Evolutionary conservation across 2,329 filamentous ascomycete species (phyloP).

Genomic region (Dendrostoma leiphaemia): DNA sequence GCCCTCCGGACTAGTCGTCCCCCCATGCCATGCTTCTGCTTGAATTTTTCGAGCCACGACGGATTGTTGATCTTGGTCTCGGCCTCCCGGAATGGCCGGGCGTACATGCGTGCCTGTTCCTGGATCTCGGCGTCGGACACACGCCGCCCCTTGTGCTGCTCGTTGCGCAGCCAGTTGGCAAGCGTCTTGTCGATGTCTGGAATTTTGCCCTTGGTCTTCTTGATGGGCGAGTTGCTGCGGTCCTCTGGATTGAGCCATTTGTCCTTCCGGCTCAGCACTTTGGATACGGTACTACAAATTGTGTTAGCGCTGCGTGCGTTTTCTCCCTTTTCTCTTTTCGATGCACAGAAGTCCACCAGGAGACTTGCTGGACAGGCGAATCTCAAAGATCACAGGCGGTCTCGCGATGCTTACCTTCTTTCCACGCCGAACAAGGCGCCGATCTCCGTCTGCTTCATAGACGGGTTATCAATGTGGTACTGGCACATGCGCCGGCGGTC

Average conservation of each 20-base stretch:
- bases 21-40: slow-evolving; percentile 72
- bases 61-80: slow-evolving; percentile 72
- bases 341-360: neutral
- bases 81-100: slow-evolving; percentile 64
- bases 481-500: slow-evolving; percentile 92
- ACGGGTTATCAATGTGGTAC: slow-evolving; percentile 87
- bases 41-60: slow-evolving; percentile 92
- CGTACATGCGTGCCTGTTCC: slow-evolving; percentile 81
- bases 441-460: slow-evolving; percentile 93
- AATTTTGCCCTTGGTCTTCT: slow-evolving; percentile 78
- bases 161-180: slow-evolving; percentile 81
- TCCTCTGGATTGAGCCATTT: slow-evolving; percentile 86
- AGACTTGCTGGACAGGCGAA: neutral
- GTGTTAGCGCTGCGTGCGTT: slow-evolving; percentile 27
- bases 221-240: slow-evolving; percentile 74
- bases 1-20: slow-evolving; percentile 53
- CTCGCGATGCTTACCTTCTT: slow-evolving; percentile 68
- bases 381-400: neutral
- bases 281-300: slow-evolving; percentile 84
- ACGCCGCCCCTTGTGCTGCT: slow-evolving; percentile 70
- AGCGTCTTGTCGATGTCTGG: slow-evolving; percentile 92
- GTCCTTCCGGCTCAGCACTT: slow-evolving; percentile 91
- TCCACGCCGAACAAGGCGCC: slow-evolving; percentile 94
- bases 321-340: neutral
- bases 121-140: slow-evolving; percentile 79